A percentile compares a stretch with the other conserved stretches of the same genome.
phyloP scores from a whole-genome alignment of 225 moss, liverwort and hornwort genomes.

The Climacium dendroides region DNA sequence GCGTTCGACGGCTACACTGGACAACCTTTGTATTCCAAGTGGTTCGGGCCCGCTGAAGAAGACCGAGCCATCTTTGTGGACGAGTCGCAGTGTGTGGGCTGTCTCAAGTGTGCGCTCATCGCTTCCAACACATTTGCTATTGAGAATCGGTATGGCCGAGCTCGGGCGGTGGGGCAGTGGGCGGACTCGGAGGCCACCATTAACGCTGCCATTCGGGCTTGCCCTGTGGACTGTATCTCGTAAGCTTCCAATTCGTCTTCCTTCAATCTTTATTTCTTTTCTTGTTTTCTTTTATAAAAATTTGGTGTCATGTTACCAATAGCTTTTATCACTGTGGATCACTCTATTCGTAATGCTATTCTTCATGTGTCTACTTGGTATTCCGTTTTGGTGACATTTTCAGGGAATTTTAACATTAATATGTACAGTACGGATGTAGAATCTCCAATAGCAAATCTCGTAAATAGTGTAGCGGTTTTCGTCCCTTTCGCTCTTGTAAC shows the following conservation, averaged over 20 bases:
- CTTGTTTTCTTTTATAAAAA: neutral
- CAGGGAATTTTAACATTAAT: neutral
- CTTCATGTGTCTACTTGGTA: neutral
- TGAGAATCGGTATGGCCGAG: constrained; percentile 69
- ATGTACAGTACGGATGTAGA: neutral
- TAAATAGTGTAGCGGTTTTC: neutral
- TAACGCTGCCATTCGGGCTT: constrained; percentile 70
- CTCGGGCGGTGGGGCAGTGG: constrained; percentile 88
- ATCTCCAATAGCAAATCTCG: neutral
- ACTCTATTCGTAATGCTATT: neutral
- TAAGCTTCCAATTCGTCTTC: constrained; percentile 14
- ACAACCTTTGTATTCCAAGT: constrained; percentile 80
- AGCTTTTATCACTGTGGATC: neutral
- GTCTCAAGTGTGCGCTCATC: constrained; percentile 87
- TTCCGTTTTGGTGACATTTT: neutral
- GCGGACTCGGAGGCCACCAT: constrained; percentile 66
- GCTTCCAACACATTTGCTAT: constrained; percentile 84
- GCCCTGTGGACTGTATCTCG: constrained; percentile 97
- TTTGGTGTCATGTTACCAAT: neutral
- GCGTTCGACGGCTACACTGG: constrained; percentile 78
- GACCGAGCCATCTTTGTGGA: constrained; percentile 84
- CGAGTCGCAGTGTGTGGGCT: constrained; percentile 82
- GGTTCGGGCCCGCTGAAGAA: constrained; percentile 64
- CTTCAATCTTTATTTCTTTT: neutral
- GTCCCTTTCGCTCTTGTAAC: neutral